A percentile compares a stretch with the other conserved stretches of the same genome.
These are phyloP conservation scores for Mycena pura DNA, from an alignment of 768 basidiomycete species.

Conservation along the genomic window DNA sequence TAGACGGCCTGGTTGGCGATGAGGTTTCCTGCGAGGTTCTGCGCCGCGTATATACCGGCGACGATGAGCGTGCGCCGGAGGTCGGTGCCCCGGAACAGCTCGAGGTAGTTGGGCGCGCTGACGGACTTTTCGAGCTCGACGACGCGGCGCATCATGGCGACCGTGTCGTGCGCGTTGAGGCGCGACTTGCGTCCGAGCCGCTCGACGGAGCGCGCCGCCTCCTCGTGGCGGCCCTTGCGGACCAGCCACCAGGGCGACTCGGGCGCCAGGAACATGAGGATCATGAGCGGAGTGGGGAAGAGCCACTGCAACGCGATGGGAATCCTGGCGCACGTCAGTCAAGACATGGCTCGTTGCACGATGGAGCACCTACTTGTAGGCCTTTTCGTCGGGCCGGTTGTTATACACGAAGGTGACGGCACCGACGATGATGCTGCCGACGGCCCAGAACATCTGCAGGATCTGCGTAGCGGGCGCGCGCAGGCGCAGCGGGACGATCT, in stretches of 20 bases:
- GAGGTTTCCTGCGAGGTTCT: slow-evolving; percentile 27
- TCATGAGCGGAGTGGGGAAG: slow-evolving; percentile 25
- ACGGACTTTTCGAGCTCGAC: slow-evolving; percentile 19
- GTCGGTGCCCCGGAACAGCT: slow-evolving; percentile 23
- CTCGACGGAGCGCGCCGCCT: slow-evolving; percentile 16
- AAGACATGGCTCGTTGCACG: neutral
- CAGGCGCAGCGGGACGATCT: slow-evolving; percentile 26
- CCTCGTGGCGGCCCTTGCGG: slow-evolving; percentile 15
- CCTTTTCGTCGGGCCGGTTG: slow-evolving; percentile 8
- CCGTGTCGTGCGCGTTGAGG: slow-evolving; percentile 13
- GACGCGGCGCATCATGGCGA: slow-evolving; percentile 29
- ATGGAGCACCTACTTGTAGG: slow-evolving; percentile 12
- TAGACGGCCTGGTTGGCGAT: slow-evolving; percentile 28
- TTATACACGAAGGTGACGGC: slow-evolving; percentile 28
- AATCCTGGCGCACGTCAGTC: slow-evolving; percentile 18
- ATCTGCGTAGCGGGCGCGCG: slow-evolving; percentile 26
- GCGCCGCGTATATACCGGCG: slow-evolving; percentile 24
- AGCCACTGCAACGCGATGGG: slow-evolving; percentile 27
- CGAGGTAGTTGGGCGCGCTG: slow-evolving; percentile 15
- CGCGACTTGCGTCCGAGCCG: slow-evolving; percentile 21
- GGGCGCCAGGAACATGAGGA: slow-evolving; percentile 25
- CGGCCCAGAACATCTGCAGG: slow-evolving; percentile 30
- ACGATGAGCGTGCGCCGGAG: slow-evolving; percentile 28
- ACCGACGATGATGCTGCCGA: slow-evolving; percentile 26
- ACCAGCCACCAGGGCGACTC: slow-evolving; percentile 28